Evolutionary conservation across 2,329 filamentous ascomycete species (phyloP), one percentile per base, ranked within the genome.

Genomic region (Fusarium transvaalense): DNA sequence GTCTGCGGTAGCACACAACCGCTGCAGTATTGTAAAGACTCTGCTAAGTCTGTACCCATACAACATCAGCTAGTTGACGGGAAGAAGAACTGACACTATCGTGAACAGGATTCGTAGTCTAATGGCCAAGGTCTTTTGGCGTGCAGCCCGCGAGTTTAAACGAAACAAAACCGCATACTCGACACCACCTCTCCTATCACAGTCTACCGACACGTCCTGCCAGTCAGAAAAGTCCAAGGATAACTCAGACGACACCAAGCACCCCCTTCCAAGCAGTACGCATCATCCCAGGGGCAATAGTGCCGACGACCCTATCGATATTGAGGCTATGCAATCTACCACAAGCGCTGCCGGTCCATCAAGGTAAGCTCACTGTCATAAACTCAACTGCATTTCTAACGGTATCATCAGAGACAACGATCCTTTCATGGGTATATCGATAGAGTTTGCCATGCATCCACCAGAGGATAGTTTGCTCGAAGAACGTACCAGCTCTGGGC

Each of bases 51-150:
- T 13, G 61, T 66, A 25, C 23, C 6, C 1, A 9, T 12, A 14
- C 1, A 15, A 5, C 5, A 12, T 12, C 19, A 12, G 25, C 3
- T 38, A 12, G 8, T 19, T 25, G 32, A 38, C 48, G 6, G 9
- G 6, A 21, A 6, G 6, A 2, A 25, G 1, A 10, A 10, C n/a
- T 54, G 17, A 41, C 34, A 19, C 12, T 31, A n/a, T 5, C n/a
- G 12, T 10, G 15, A 27, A 21, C 6, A 69, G 66, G 6, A 69
- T 69, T 25, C 35, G 15, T 8, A n/a, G 39, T 14, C 66, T 69
- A n/a, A 52, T 69, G 52, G 52, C 52, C 4, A 35, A 66, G 21
- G 47, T 69, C 5, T 69, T 69, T 32, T 69, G 54, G 52, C 37
- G 66, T 41, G 19, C 47, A 5, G 66, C 35, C 10, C 31, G 19